phyloP scores from a whole-genome alignment of 192 early-diverging fungal genomes.

The Radiomyces spectabilis region DNA sequence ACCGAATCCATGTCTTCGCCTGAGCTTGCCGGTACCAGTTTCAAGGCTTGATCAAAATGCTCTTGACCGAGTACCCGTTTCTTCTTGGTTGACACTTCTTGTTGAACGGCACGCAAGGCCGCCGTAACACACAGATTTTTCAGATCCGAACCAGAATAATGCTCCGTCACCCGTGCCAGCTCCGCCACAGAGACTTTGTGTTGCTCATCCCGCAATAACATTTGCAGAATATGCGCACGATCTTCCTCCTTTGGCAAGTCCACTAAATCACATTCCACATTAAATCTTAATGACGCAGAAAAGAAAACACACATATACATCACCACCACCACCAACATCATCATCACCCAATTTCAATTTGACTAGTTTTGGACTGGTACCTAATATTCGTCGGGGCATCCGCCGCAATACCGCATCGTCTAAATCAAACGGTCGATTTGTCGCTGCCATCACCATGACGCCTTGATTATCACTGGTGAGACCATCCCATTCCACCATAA shows the following conservation, averaged over 20 bases:
- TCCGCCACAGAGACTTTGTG: constrained; percentile 58
- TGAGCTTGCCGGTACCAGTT: constrained; percentile 77
- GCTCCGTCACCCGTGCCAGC: constrained; percentile 63
- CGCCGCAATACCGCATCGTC: constrained; percentile 94
- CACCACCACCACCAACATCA: too few species aligned
- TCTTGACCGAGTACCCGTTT: constrained; percentile 28
- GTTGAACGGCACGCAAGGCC: constrained; percentile 58
- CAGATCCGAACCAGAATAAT: constrained; percentile 90
- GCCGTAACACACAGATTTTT: constrained; percentile 93
- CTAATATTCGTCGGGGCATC: constrained; percentile 81
- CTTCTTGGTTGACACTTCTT: constrained; percentile 37
- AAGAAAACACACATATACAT: not conserved
- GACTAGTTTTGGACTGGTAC: too few species aligned
- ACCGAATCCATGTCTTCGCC: constrained; percentile 89
- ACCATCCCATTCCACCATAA: constrained; percentile 98
- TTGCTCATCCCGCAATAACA: constrained; percentile 74
- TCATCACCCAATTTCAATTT: too few species aligned
- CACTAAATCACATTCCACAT: too few species aligned
- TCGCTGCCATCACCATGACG: constrained; percentile 86
- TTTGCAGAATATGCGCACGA: constrained; percentile 62
- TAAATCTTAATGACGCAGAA: too few species aligned
- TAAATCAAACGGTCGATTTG: constrained; percentile 93
- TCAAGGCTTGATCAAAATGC: constrained; percentile 84
- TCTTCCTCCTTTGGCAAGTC: constrained; percentile 80
- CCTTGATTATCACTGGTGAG: constrained; percentile 65